Conservation (phyloP, 352 stramenopile species). For the Globisporangium camurandrum region DNA sequence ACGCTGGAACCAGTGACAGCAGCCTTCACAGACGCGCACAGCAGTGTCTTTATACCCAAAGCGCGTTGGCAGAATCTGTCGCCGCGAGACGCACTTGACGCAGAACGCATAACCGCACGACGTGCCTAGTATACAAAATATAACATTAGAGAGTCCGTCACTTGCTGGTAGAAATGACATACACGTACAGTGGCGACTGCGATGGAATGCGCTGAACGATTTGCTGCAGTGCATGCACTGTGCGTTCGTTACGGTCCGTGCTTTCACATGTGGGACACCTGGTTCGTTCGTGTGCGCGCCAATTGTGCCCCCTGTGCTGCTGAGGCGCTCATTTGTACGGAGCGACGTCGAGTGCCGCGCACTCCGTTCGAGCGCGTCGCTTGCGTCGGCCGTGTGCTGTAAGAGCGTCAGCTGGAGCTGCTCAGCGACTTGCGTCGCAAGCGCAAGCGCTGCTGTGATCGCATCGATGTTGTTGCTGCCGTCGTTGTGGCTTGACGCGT, state of each 20-base stretch:
- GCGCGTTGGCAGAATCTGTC: conserved; percentile 39
- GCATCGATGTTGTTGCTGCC: conserved; percentile 32
- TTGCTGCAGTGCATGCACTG: conserved; percentile 47
- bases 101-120: conserved; percentile 57
- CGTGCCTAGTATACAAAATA: conserved; percentile 4
- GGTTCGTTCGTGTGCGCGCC: conserved; percentile 1
- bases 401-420: no score
- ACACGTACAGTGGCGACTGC: conserved; percentile 40
- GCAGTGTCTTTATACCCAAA: conserved; percentile 49
- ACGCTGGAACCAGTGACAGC: conserved; percentile 55
- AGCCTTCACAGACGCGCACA: conserved; percentile 53
- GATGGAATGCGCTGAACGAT: conserved; percentile 68
- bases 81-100: conserved; percentile 50
- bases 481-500: conserved; percentile 4
- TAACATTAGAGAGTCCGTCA: background rate
- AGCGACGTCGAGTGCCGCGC: conserved; percentile 11
- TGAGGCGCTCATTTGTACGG: conserved; percentile 1
- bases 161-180: no score
- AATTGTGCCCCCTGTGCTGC: background rate
- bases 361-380: no score
- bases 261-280: conserved; percentile 36
- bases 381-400: no score
- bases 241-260: conserved; percentile 20
- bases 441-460: conserved; percentile 38
- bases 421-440: conserved; percentile 46